Conservation (phyloP, 805 yeast species). For the Wickerhamiella sorbophila region DNA sequence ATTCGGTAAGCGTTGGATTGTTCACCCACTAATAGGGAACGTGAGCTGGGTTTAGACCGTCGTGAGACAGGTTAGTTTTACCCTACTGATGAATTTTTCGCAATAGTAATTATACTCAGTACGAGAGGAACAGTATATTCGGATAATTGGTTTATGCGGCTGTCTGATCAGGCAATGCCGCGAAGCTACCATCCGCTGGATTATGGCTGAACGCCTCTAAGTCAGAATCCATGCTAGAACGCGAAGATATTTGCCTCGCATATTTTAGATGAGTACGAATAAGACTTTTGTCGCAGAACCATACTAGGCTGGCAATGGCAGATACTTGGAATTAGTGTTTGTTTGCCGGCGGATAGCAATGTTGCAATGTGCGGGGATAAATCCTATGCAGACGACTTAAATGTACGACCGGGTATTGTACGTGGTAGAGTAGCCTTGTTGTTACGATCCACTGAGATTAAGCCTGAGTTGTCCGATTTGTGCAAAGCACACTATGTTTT, state of each 20-base stretch:
- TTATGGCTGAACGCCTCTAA: slow-evolving; percentile 37
- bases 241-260: slow-evolving; percentile 24
- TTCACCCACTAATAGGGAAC: too few species aligned
- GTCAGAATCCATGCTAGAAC: slow-evolving; percentile 42
- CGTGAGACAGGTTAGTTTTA: too few species aligned
- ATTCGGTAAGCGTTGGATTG: too few species aligned
- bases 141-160: too few species aligned
- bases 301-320: slow-evolving; percentile 30
- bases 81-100: too few species aligned
- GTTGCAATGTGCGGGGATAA: slow-evolving; percentile 25
- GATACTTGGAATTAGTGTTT: slow-evolving; percentile 29
- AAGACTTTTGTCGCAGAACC: slow-evolving; percentile 30
- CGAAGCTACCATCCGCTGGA: too few species aligned
- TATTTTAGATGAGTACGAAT: not conserved
- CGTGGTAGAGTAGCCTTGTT: slow-evolving; percentile 42
- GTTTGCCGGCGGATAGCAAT: slow-evolving; percentile 33
- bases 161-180: too few species aligned
- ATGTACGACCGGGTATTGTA: slow-evolving; percentile 35
- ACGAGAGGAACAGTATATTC: too few species aligned
- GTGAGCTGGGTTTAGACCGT: too few species aligned
- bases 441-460: slow-evolving; percentile 40
- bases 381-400: slow-evolving; percentile 36
- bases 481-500: not conserved
- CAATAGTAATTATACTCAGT: too few species aligned
- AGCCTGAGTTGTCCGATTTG: slow-evolving; percentile 31